Evolutionary conservation across 2,329 filamentous ascomycete genomes (phyloP).

Genomic region (Xylariomycetidae sp.): DNA sequence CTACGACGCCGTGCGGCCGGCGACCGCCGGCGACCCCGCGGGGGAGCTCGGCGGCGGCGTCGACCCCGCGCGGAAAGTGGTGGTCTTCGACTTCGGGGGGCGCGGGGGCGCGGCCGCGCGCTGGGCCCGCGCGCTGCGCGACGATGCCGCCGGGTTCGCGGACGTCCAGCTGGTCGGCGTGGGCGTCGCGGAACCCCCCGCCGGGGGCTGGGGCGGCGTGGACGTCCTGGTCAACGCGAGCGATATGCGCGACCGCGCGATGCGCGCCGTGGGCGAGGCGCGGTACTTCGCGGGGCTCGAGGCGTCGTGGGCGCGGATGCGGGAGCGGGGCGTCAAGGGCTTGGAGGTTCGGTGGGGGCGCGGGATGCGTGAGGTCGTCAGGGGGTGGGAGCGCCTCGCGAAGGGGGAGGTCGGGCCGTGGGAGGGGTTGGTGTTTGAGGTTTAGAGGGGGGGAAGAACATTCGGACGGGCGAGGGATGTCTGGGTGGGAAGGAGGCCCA

Average conservation of each 20-base stretch:
- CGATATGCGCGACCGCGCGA: conserved; percentile 16
- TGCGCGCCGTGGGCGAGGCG: conserved; percentile 17
- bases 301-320: conserved; percentile 15
- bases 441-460: conserved; percentile 10
- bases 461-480: too few relatives aligned
- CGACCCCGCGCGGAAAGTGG: conserved; percentile 7
- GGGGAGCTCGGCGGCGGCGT: conserved; percentile 3
- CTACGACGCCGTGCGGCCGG: conserved; percentile 18
- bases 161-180: conserved; percentile 9
- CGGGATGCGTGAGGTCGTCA: conserved; percentile 20
- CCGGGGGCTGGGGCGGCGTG: conserved; percentile 15
- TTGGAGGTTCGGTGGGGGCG: conserved; percentile 20
- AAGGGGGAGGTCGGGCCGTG: conserved; percentile 16
- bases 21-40: conserved; percentile 13
- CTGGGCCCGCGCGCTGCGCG: conserved; percentile 16
- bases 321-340: conserved; percentile 14
- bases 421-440: conserved; percentile 23
- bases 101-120: conserved; percentile 12
- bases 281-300: conserved; percentile 14
- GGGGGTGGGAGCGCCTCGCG: conserved; percentile 23
- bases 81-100: conserved; percentile 25
- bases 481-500: too few relatives aligned
- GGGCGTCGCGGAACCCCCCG: too few relatives aligned
- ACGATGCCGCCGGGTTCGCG: too few relatives aligned
- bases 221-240: conserved; percentile 16